Conservation (phyloP, 192 early-diverging fungal genomes). For the Lunasporangiospora selenospora region DNA sequence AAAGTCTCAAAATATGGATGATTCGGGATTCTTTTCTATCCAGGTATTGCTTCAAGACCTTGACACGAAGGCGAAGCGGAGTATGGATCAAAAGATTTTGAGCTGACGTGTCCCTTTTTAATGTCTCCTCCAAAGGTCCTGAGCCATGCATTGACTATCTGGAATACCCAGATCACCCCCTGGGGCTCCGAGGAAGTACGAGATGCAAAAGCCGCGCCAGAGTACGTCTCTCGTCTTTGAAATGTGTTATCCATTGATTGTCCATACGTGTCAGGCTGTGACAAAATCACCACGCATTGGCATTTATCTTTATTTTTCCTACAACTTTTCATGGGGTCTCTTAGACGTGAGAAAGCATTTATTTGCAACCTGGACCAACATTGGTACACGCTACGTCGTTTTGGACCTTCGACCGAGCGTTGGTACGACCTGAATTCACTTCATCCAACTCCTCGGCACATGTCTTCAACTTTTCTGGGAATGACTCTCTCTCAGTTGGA, state of each 20-base stretch:
- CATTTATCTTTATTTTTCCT: neutral
- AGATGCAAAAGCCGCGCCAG: constrained; percentile 57
- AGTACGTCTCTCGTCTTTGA: constrained; percentile 47
- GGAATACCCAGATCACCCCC: constrained; percentile 61
- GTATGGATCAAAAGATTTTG: neutral
- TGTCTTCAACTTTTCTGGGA: constrained; percentile 75
- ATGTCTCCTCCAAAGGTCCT: constrained; percentile 30
- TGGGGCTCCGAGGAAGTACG: constrained; percentile 54
- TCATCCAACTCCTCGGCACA: constrained; percentile 54
- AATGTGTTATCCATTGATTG: neutral
- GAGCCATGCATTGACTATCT: constrained; percentile 49
- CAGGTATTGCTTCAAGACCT: constrained; percentile 42
- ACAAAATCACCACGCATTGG: neutral
- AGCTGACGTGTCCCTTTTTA: neutral
- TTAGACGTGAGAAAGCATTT: constrained; percentile 62
- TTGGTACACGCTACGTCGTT: constrained; percentile 71
- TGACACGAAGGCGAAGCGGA: neutral
- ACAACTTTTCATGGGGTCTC: neutral
- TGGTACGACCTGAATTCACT: constrained; percentile 83
- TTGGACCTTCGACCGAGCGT: constrained; percentile 64
- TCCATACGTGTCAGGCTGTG: neutral
- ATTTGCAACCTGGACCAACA: constrained; percentile 75
- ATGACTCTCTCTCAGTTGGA: constrained; percentile 59
- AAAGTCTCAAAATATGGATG: constrained; percentile 62
- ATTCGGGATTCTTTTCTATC: constrained; percentile 77